Evolutionary conservation across 2,329 filamentous ascomycete genomes (phyloP).

Genomic region (Rhynchosporium graminicola): DNA sequence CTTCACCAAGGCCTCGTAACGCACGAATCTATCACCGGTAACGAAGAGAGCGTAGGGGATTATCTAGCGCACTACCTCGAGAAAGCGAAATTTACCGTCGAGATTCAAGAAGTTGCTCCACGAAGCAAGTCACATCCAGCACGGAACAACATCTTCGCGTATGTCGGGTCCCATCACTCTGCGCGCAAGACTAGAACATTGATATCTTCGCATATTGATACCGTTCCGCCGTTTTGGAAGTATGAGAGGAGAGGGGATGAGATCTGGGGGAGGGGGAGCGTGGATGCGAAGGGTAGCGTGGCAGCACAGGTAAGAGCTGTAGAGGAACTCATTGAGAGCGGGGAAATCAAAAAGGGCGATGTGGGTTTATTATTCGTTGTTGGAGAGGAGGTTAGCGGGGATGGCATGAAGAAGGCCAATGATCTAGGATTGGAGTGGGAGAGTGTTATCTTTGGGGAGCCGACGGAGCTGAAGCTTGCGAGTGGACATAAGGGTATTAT

Average conservation of each 20-base stretch:
- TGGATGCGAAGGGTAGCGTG: slow-evolving; percentile 70
- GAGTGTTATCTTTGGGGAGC: slow-evolving; percentile 87
- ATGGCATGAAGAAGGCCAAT: slow-evolving; percentile 71
- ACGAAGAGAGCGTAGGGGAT: slow-evolving; percentile 59
- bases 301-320: slow-evolving; percentile 74
- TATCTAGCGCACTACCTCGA: slow-evolving; percentile 60
- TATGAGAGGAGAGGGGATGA: slow-evolving; percentile 44
- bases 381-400: slow-evolving; percentile 79
- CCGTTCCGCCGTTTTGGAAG: slow-evolving; percentile 53
- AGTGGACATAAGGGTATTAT: slow-evolving; percentile 89
- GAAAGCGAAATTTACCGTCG: slow-evolving; percentile 60
- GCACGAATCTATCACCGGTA: slow-evolving; percentile 61
- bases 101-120: slow-evolving; percentile 52
- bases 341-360: slow-evolving; percentile 49
- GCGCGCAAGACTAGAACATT: slow-evolving; percentile 52
- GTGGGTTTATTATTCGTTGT: slow-evolving; percentile 69
- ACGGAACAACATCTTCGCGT: slow-evolving; percentile 63
- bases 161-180: slow-evolving; percentile 43
- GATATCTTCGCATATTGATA: slow-evolving; percentile 66
- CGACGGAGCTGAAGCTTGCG: slow-evolving; percentile 84
- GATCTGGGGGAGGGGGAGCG: slow-evolving; percentile 73
- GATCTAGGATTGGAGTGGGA: slow-evolving; percentile 54
- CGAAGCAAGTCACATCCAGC: slow-evolving; percentile 9
- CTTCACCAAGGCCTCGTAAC: slow-evolving; percentile 65
- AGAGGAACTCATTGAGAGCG: slow-evolving; percentile 50